phyloP scores from a whole-genome alignment of 2,329 filamentous ascomycete species.

The Sclerotiophoma versabilis region DNA sequence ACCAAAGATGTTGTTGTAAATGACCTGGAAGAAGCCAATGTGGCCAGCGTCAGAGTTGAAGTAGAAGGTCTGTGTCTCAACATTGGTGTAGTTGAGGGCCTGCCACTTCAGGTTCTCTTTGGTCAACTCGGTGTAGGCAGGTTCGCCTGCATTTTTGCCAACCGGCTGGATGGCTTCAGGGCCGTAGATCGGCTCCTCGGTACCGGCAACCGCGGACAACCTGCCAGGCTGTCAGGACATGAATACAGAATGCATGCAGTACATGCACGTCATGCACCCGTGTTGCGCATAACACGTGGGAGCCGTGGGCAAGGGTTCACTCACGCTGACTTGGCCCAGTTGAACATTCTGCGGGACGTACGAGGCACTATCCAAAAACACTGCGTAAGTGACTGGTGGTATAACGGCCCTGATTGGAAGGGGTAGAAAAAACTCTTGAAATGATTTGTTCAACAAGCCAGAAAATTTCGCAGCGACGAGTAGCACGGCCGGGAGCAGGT shows the following conservation, averaged over 20 bases:
- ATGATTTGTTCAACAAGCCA: conserved; percentile 33
- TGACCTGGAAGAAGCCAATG: conserved; percentile 83
- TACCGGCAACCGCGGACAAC: conserved; percentile 83
- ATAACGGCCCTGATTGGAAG: conserved; percentile 29
- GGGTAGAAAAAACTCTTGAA: conserved; percentile 40
- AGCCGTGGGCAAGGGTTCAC: conserved; percentile 46
- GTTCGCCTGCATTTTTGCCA: conserved; percentile 77
- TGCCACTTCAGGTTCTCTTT: conserved; percentile 84
- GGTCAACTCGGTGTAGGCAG: conserved; percentile 79
- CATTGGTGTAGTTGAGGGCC: conserved; percentile 80
- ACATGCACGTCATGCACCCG: conserved; percentile 16
- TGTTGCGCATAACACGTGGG: conserved; percentile 27
- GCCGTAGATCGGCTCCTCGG: conserved; percentile 95
- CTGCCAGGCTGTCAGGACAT: conserved; percentile 47
- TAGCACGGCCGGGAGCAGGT: conserved; percentile 30
- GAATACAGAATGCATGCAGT: conserved; percentile 4
- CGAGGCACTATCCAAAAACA: conserved; percentile 41
- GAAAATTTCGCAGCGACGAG: conserved; percentile 36
- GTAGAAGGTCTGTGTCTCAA: conserved; percentile 97
- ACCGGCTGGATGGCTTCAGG: conserved; percentile 86
- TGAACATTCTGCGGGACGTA: conserved; percentile 69
- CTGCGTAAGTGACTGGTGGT: conserved; percentile 35
- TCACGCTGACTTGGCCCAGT: conserved; percentile 93
- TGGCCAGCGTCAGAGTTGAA: conserved; percentile 79
- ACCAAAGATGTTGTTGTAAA: conserved; percentile 95